Evolutionary conservation across 2,329 filamentous ascomycete genomes (phyloP).

Genomic region (Amauroascus verrucosus): DNA sequence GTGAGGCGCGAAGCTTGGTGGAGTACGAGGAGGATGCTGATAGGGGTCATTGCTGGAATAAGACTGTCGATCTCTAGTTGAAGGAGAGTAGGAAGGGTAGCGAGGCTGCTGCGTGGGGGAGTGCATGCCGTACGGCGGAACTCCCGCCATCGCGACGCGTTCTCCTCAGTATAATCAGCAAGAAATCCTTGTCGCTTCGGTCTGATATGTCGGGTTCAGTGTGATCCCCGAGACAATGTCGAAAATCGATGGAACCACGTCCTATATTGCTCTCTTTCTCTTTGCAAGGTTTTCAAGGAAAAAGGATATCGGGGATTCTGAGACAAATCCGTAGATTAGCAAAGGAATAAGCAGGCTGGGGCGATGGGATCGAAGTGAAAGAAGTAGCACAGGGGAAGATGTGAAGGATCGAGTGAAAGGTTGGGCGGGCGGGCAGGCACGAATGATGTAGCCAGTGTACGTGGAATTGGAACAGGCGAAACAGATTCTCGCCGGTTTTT

Average conservation of each 20-base stretch:
- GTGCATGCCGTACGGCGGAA: constrained; percentile 37
- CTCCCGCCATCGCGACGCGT: constrained; percentile 31
- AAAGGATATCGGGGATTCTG: not conserved
- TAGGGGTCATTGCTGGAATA: constrained; percentile 38
- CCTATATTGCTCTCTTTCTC: no score
- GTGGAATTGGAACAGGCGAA: not conserved
- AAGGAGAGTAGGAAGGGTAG: constrained; percentile 35
- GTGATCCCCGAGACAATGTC: not conserved
- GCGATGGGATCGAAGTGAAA: not conserved
- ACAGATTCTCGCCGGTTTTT: not conserved
- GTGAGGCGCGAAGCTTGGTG: constrained; percentile 25
- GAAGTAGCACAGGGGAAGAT: not conserved
- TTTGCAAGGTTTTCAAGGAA: not conserved
- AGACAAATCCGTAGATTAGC: not conserved
- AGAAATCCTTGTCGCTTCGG: not conserved
- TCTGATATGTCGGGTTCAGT: not conserved
- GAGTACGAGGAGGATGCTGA: constrained; percentile 33
- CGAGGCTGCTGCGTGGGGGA: constrained; percentile 37
- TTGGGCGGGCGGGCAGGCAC: not conserved
- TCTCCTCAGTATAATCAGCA: not conserved
- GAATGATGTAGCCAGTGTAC: not conserved
- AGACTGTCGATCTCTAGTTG: constrained; percentile 33
- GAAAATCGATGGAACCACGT: not conserved
- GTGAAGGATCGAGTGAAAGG: not conserved
- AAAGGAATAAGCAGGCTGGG: not conserved